Evolutionary conservation across 1,139 yeast genomes (phyloP).

Genomic region (Protomyces macrosporus): DNA sequence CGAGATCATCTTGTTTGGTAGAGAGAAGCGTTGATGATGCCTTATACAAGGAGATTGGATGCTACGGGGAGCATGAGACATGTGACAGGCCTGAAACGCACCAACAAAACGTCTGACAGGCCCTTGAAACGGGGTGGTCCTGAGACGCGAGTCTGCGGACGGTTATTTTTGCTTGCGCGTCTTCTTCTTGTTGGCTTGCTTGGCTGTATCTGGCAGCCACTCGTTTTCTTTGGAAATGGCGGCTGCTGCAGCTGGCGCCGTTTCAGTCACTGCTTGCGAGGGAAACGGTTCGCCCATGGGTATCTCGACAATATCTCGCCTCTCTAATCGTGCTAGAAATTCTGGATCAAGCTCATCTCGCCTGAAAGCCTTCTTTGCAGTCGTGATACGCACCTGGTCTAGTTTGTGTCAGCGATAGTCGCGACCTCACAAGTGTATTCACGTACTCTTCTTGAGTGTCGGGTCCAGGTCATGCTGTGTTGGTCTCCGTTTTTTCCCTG

Average conservation of each 20-base stretch:
- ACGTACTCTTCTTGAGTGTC: conserved; percentile 13
- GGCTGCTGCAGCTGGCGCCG: neutral
- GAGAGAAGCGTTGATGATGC: too few species aligned
- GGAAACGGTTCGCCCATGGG: conserved; percentile 18
- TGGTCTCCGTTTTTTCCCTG: conserved; percentile 11
- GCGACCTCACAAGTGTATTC: neutral
- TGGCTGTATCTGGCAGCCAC: neutral
- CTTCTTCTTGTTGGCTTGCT: neutral
- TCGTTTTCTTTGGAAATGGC: neutral
- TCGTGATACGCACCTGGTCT: conserved; percentile 22
- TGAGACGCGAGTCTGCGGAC: too few species aligned
- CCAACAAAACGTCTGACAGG: neutral
- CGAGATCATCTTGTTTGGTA: too few species aligned
- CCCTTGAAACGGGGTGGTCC: neutral
- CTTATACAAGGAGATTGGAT: too few species aligned
- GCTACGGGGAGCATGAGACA: neutral
- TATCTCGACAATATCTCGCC: conserved; percentile 22
- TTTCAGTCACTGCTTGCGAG: neutral
- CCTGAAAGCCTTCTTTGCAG: conserved; percentile 24
- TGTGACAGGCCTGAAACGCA: neutral
- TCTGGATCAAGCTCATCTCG: conserved; percentile 20
- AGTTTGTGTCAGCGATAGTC: neutral
- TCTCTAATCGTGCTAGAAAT: conserved; percentile 5
- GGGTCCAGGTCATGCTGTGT: conserved; percentile 25
- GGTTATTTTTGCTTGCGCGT: neutral